A percentile compares a stretch with the other conserved stretches of the same genome.
Conservation (phyloP, 345 rosid genomes). For the Hypericum perforatum region DNA sequence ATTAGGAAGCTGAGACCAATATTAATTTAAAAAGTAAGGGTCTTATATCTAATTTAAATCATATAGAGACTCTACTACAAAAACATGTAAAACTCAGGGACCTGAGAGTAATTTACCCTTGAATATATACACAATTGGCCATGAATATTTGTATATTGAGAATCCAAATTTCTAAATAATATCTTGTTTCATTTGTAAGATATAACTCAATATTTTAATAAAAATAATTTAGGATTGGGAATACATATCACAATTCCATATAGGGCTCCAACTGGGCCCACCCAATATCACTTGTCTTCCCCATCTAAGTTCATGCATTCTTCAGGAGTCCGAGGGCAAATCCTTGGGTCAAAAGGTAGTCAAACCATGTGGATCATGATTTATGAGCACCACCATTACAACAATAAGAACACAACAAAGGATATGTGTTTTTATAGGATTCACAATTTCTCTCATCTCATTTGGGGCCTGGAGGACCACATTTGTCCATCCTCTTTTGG, state of each 20-base stretch:
- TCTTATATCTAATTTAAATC: too few species aligned
- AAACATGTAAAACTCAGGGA: too few species aligned
- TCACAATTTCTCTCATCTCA: constrained; percentile 12
- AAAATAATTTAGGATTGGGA: constrained; percentile 1
- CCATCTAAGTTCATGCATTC: constrained; percentile 37
- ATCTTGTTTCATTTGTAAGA: too few species aligned
- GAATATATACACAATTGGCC: too few species aligned
- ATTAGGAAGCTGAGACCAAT: too few species aligned
- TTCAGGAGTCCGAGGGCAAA: constrained; percentile 18
- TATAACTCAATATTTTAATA: too few species aligned
- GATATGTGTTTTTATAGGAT: constrained; percentile 14
- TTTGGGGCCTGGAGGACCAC: constrained; percentile 38
- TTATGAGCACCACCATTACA: too few species aligned
- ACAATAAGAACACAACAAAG: neutral
- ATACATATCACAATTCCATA: constrained; percentile 22
- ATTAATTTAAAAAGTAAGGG: too few species aligned
- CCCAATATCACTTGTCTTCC: constrained; percentile 3
- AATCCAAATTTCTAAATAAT: too few species aligned
- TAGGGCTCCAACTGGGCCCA: constrained; percentile 22
- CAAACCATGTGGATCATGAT: constrained; percentile 15
- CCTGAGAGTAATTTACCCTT: too few species aligned
- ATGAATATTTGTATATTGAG: too few species aligned
- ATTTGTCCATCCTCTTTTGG: constrained; percentile 31
- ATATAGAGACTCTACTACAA: too few species aligned
- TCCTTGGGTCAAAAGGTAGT: constrained; percentile 32